Base-by-base conservation (phyloP, 1,284 basidiomycete genomes). In the Ceratobasidium sp. region DNA sequence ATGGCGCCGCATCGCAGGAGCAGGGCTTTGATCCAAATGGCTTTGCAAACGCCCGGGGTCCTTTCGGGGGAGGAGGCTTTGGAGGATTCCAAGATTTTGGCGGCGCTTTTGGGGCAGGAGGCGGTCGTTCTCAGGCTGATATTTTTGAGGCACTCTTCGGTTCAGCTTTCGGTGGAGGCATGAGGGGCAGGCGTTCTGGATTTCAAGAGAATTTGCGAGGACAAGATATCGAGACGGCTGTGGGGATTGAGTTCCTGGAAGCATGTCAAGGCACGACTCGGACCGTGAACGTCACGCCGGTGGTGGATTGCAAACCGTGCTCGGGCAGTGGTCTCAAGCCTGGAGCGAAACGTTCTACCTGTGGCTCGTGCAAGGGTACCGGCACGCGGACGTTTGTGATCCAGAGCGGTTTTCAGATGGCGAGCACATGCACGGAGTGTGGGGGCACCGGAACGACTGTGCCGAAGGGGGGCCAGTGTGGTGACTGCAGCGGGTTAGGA, bases 371-470 rank as follows among this genome's bases (percentile, higher is more conserved):
- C 82, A 86, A 89, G 65, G 97, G 97, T 57, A 88, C 92, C 12
- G 97, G 97, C 30, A 90, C 92, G 53, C 88, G 91, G 79, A 94
- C 95, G 14, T 98, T 94, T 82, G 91, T 96, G 71, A 89, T 99
- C 77, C 91, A 96, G 80, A 90, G 87, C 79, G 97, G 97, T 18
- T 99, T 99, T 88, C 93, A 96, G 80, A 97, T 99, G 95, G 91
- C 96, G 12, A 93, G 90, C 76, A 96, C 95, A 28, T 99, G 97
- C 81, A 85, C 85, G 65, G 81, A 87, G 28, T 99, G 97, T 81
- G 84, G 87, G 28, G 97, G 97, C n/a, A 84, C 87, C 16, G 97
- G 97, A 18, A 87, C 87, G 41, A 88, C 87, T 2, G 88, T 98
- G 34, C 93, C 95, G 71, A 88, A 88, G 16, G 89, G 87, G 36